Evolutionary conservation across 2,329 filamentous ascomycete genomes (phyloP), one percentile per base, ranked within the genome.

Genomic region (Trichoderma semiorbis): DNA sequence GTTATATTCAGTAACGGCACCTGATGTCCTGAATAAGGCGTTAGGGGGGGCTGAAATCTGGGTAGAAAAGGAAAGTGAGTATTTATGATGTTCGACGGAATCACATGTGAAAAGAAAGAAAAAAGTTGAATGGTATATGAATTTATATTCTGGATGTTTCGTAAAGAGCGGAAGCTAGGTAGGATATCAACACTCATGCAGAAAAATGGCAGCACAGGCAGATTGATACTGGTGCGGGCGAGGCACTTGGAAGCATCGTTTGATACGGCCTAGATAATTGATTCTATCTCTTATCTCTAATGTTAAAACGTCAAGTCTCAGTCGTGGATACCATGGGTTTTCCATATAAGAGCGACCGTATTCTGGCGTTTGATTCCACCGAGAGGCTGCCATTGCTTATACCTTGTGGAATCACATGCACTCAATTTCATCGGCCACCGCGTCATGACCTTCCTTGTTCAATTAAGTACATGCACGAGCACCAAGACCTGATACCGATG

Each of bases 1-100:
- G 70, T 6, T 72, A 72, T 58, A 60, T 72, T 10, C 21, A 68
- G 47, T 65, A 18, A 57, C 12, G 24, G 24, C 14, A 21, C n/a
- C 7, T 60, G 30, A 34, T 34, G 18, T 24, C 28, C 5, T 58
- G 24, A 69, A 3, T 2, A 12, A 50, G n/a, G n/a, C 21, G 39
- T 1, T 18, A n/a, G 8, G 16, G 53, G 1, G 5, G 16, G 26
- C 53, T 28, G 26, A n/a, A 30, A 12, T 2, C 43, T 11, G n/a
- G 43, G n/a, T 11, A 5, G n/a, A 12, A 21, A 21, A 21, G 4
- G 10, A 12, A 12, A 6, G 18, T 50, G 43, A 50, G 43, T 50
- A 50, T 21, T 11, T 21, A 3, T 11, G 10, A 21, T 12, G 43
- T 50, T 43, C 7, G 39, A 43, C 7, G 5, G 16, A n/a, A n/a